Evolutionary conservation across 441 rosid genomes (phyloP).

Genomic region (Sinapis alba): DNA sequence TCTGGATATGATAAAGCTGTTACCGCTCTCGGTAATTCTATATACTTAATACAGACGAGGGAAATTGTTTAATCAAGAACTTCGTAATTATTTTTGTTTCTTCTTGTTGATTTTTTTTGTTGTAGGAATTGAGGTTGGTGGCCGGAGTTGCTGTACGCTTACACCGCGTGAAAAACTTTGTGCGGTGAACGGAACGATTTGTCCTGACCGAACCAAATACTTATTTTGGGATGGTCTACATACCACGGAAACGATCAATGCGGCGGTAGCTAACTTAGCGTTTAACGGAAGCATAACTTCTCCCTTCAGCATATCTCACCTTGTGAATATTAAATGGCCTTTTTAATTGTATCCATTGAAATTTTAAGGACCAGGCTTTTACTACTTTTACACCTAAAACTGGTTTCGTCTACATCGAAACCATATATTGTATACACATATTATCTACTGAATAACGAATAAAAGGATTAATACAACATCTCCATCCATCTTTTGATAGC

Average conservation of each 20-base stretch:
- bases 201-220: slow-evolving; percentile 18
- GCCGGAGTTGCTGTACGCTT: slow-evolving; percentile 27
- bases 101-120: no score
- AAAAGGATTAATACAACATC: no score
- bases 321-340: not conserved
- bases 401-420: not conserved
- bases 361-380: not conserved
- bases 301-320: slow-evolving; percentile 18
- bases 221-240: slow-evolving; percentile 35
- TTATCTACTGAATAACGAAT: no score
- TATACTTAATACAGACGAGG: no score
- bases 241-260: slow-evolving; percentile 10
- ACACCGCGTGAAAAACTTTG: no score
- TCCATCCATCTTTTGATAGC: no score
- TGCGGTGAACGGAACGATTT: no score
- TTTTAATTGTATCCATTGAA: no score
- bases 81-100: no score
- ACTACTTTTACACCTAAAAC: not conserved
- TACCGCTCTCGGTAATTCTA: no score
- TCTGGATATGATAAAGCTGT: slow-evolving; percentile 9
- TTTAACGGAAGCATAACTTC: slow-evolving; percentile 6
- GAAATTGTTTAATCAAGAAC: no score
- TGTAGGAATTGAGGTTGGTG: slow-evolving; percentile 16
- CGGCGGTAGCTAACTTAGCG: not conserved
- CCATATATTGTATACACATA: slow-evolving; percentile 5